phyloP scores from a whole-genome alignment of 371 early-diverging fungal genomes.

The Mucor irregularis region DNA sequence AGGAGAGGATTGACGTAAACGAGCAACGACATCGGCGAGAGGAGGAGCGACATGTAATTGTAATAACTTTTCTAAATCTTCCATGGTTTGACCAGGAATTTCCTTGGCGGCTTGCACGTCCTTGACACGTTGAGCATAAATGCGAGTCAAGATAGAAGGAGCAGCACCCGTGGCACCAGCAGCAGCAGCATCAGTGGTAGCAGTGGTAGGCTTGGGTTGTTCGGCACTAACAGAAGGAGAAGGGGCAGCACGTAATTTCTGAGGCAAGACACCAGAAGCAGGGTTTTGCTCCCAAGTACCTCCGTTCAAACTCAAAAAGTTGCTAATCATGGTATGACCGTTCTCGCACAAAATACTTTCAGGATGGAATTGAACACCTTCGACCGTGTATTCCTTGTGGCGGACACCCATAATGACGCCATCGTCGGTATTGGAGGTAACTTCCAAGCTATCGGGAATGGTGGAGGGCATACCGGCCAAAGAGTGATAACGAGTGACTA shows the following conservation, averaged over 20 bases:
- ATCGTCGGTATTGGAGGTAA: conserved; percentile 84
- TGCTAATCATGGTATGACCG: conserved; percentile 82
- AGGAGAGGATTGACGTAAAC: conserved; percentile 57
- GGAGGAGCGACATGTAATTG: conserved; percentile 75
- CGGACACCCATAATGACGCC: conserved; percentile 94
- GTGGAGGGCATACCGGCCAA: conserved; percentile 85
- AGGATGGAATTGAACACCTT: conserved; percentile 97
- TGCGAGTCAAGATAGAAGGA: conserved; percentile 66
- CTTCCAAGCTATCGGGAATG: conserved; percentile 79
- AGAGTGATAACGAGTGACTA: conserved; percentile 94
- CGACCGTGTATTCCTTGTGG: conserved; percentile 84
- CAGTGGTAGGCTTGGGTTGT: conserved; percentile 30
- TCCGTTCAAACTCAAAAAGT: conserved; percentile 85
- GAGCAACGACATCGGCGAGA: conserved; percentile 73
- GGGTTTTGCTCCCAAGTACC: conserved; percentile 86
- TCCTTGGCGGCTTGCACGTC: conserved; percentile 77
- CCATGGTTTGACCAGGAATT: conserved; percentile 72
- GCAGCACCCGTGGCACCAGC: conserved; percentile 7
- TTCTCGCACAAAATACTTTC: conserved; percentile 93
- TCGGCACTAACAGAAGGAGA: conserved; percentile 30
- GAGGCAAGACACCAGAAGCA: conserved; percentile 44
- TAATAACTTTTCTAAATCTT: conserved; percentile 70
- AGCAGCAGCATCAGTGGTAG: conserved; percentile 1
- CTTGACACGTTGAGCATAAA: conserved; percentile 73
- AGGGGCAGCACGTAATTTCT: conserved; percentile 17